Evolutionary conservation across 2,329 filamentous ascomycete species (phyloP).

Genomic region (Aspergillus sp.): DNA sequence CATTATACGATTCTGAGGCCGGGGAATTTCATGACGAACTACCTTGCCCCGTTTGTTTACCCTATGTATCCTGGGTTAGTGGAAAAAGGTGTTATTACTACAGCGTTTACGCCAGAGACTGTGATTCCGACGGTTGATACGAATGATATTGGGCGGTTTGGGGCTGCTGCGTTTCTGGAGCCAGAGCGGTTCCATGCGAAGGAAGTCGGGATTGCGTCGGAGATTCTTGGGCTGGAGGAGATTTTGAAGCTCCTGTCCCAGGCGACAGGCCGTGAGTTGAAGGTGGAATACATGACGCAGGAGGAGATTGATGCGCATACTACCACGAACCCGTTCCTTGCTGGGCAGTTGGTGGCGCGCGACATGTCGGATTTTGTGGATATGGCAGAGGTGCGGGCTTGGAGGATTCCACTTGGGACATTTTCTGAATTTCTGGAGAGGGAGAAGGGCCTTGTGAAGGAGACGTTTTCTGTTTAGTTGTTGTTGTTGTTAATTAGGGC

Average conservation of each 20-base stretch:
- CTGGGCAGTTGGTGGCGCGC: conserved; percentile 38
- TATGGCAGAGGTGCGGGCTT: conserved; percentile 30
- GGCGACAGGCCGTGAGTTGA: conserved; percentile 36
- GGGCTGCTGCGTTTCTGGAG: conserved; percentile 45
- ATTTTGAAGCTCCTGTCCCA: conserved; percentile 39
- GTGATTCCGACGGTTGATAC: conserved; percentile 47
- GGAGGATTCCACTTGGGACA: conserved; percentile 43
- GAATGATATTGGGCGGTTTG: conserved; percentile 50
- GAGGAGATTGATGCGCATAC: conserved; percentile 41
- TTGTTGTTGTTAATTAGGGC: no score
- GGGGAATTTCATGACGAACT: conserved; percentile 55
- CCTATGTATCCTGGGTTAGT: conserved; percentile 44
- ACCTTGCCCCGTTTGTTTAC: conserved; percentile 42
- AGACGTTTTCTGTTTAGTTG: conserved; percentile 12
- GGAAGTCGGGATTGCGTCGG: conserved; percentile 44
- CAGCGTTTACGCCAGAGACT: conserved; percentile 36
- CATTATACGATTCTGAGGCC: conserved; percentile 53
- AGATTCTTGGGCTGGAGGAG: conserved; percentile 39
- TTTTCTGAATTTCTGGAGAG: conserved; percentile 47
- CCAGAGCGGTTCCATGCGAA: conserved; percentile 42
- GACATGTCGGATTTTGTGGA: conserved; percentile 40
- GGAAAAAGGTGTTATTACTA: conserved; percentile 39
- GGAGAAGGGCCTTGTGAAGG: conserved; percentile 34
- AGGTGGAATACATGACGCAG: conserved; percentile 41
- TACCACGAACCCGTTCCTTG: conserved; percentile 38